Base-by-base conservation (phyloP, 1,284 basidiomycete genomes). In the Ganoderma lucidum region DNA sequence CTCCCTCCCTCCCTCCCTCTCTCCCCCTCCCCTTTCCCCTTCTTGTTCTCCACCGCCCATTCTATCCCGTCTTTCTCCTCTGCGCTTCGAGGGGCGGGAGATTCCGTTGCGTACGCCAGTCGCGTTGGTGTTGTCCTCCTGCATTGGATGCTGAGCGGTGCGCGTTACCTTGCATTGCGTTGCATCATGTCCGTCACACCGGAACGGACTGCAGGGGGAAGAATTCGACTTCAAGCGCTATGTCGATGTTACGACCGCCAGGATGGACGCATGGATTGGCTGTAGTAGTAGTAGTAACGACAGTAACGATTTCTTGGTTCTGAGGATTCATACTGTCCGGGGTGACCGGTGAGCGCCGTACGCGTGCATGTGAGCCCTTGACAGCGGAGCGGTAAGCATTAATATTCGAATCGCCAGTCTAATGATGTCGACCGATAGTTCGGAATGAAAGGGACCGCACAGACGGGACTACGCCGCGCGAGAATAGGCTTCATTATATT, bases 211-310 rank as follows among this genome's bases (percentile, higher is more conserved):
- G 23, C 51, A 63, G 62, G 23, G 32, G 45, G 30, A 35, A 63
- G 32, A 45, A 44, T 5, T n/a, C 42, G 62, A 35, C 42, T 28
- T 63, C 62, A 35, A 32, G 15, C 30, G 28, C 30, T 14, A 56
- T 35, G 64, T 37, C 62, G 62, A 44, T 59, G 35, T 51, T 65
- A 14, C 64, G 45, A 61, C 58, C 58, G 37, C 64, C 64, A n/a
- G 58, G 58, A 28, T 60, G 56, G 64, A 42, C 56, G 44, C n/a
- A 44, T 5, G 58, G 30, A 42, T 35, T 65, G 45, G 42, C 44
- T 53, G 64, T 65, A 53, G 58, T 65, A 53, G 58, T 23, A 23
- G 23, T 65, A 53, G 32, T 65, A 30, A 63, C n/a, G 58, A 61
- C 58, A 61, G 53, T 65, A 61, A 61, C 60, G 64, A 61, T 65